Base-by-base conservation (phyloP, 306 rosid species). In the Delonix regia region DNA sequence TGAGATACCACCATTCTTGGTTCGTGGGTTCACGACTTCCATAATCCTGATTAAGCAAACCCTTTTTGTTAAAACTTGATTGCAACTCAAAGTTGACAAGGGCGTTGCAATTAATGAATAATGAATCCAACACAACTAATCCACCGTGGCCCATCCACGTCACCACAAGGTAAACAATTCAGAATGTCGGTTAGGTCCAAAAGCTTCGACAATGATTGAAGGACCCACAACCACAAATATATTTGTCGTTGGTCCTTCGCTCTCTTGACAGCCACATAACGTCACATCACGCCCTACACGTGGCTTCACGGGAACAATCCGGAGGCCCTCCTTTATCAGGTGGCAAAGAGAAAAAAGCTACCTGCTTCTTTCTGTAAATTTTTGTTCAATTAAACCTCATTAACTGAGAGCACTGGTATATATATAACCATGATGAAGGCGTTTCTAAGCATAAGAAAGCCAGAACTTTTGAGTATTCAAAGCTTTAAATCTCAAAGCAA, bases 241-340 rank as follows among this genome's bases (percentile, higher is more conserved):
- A 27, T 62, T 75, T 85, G 87, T 28, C 86, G 80, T 86, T 70
- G 80, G 79, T 1, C 57, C 22, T 51, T 51, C 57, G 57, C 61
- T 57, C 60, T 52, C 15, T 13, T 1, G n/a, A 22, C 53, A n/a
- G 59, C 78, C 57, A n/a, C 36, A 25, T 25, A 25, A 22, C 81
- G 55, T 64, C 62, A 34, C 56, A 76, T 75, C 86, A 57, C 2
- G 9, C 76, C 76, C 80, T 85, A 36, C 85, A 88, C 88, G 89
- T 90, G 91, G 80, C 87, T 13, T 4, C 38, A 83, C 53, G 9
- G 11, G 67, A 88, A 59, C 68, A 21, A 67, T 47, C 69, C n/a
- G 89, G 87, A 86, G 91, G 91, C 85, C 83, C 75, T 51, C 51
- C 81, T 33, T 57, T 33, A 57, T 15, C 6, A 3, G 41, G 36